Evolutionary conservation across 2,329 filamentous ascomycete genomes (phyloP), one percentile per base, ranked within the genome.

Genomic region (Aspergillus sp.): DNA sequence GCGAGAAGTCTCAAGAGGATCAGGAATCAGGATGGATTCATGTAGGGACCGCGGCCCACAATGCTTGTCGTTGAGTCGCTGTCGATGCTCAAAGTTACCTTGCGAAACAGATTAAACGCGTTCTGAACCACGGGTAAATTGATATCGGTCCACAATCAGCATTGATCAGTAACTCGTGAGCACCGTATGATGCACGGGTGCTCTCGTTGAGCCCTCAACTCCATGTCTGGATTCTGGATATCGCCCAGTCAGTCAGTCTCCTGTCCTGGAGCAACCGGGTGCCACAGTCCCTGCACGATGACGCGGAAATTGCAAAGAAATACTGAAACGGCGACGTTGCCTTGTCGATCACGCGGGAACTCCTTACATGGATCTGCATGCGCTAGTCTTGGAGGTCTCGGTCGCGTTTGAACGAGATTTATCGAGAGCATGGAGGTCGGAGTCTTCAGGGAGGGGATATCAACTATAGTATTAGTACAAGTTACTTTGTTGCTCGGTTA

Each of bases 341-440:
- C 49, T 53, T 62, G 64, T 63, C 62, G 62, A 66, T 66, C 64
- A 63, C 62, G 64, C 64, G 62, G 64, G 62, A 64, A 61, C 59
- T 64, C 62, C 64, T 66, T 66, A 64, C 62, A 60, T 60, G 33
- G 64, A 66, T 66, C 64, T 63, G 55, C 64, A 55, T 27, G 52
- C 49, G 56, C 50, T 55, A 53, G 56, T 55, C 25, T 43, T 55
- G 45, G 47, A 19, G 33, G n/a, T 17, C 25, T 41, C 9, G 27
- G 27, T n/a, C n/a, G 35, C 12, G 8, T 37, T 37, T 37, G 35
- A 37, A 43, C 40, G 40, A 21, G 40, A 43, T n/a, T 15, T 43
- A 12, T 43, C 19, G n/a, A 43, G n/a, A 43, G 27, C 9, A 11
- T 31, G 27, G n/a, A 43, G 6, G 40, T 19, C 11, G n/a, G 40